Percentiles rank a stretch among this genome's conserved stretches.
Conservation (phyloP, 805 yeast genomes). For the Pichia manshurica region DNA sequence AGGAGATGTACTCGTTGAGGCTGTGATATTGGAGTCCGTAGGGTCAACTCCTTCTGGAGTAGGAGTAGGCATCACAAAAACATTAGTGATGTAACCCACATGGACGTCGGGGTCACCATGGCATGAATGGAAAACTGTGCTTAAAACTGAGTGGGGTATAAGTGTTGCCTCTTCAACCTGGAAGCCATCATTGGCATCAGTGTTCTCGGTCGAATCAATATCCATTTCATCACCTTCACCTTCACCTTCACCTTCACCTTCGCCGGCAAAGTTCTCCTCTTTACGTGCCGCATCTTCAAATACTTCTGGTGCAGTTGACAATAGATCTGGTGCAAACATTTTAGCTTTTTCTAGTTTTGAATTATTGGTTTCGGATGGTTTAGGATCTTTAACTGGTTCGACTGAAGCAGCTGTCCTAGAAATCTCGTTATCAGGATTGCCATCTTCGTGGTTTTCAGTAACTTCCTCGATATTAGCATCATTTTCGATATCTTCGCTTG, state of each 20-base stretch:
- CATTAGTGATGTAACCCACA: conserved; percentile 14
- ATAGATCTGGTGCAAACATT: conserved; percentile 7
- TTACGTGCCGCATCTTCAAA: conserved; percentile 3
- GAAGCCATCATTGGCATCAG: conserved; percentile 6
- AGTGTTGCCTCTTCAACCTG: conserved; percentile 10
- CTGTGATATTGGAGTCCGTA: background rate
- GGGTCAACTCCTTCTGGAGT: conserved; percentile 1
- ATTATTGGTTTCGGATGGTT: background rate
- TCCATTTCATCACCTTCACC: background rate
- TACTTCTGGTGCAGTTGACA: conserved; percentile 11
- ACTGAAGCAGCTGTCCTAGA: background rate
- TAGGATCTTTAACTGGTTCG: background rate
- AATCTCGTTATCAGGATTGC: background rate
- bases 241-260: background rate
- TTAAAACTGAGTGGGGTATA: conserved; percentile 13
- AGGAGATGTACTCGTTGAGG: too few relatives aligned
- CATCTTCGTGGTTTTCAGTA: background rate
- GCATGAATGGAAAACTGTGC: conserved; percentile 15
- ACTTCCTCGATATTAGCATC: background rate
- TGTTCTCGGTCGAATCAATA: background rate
- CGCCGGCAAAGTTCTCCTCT: background rate
- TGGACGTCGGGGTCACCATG: conserved; percentile 16
- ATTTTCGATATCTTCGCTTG: background rate
- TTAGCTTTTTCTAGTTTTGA: background rate
- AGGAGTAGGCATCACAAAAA: conserved; percentile 1